Base-by-base conservation (phyloP, 306 rosid genomes). In the Bauhinia variegata region DNA sequence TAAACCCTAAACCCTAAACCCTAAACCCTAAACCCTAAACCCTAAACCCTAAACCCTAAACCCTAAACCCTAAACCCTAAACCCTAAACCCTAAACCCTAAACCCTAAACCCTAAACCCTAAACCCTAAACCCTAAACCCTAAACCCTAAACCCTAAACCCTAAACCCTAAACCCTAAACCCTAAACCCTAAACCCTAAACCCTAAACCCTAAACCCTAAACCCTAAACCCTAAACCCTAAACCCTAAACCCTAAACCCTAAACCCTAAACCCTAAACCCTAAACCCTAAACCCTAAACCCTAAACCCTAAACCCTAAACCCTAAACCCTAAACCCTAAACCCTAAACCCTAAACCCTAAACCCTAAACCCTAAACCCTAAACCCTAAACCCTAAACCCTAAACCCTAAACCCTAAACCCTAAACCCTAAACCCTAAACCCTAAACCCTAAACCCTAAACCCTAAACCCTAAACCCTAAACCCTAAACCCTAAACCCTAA, bases 11-110 rank as follows among this genome's bases (percentile, higher is more conserved):
- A 53, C 48, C 60, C 43, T 32, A 65, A 65, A 34, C 47, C 71
- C 67, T 41, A 60, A 60, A 60, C 52, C 67, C 48, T 65, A 65
- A 65, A 65, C 60, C 71, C 63, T 56, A 56, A 56, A 56, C 63
- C 42, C 50, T 15, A 65, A 49, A 33, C 71, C 60, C 8, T 2
- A 65, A 51, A 32, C 67, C 71, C 71, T 17, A 28, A 65, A 36
- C 41, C 71, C 71, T 33, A 23, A 65, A 49, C 10, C 68, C 54
- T 18, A 19, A 52, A 5, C 46, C 63, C 46, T n/a, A 34, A 57
- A 36, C 37, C 37, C 37, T 33, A 33, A 39, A 39, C 43, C 43
- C 43, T n/a, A n/a, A 39, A 39, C 43, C 43, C 43, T 39, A 56
- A 30, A 30, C 42, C 63, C 63, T 12, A 31, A 56, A 28, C 2